A percentile compares a stretch with the other conserved stretches of the same genome.
Conservation (phyloP, 371 early-diverging fungal genomes). For the Dentiscutata heterogama region DNA sequence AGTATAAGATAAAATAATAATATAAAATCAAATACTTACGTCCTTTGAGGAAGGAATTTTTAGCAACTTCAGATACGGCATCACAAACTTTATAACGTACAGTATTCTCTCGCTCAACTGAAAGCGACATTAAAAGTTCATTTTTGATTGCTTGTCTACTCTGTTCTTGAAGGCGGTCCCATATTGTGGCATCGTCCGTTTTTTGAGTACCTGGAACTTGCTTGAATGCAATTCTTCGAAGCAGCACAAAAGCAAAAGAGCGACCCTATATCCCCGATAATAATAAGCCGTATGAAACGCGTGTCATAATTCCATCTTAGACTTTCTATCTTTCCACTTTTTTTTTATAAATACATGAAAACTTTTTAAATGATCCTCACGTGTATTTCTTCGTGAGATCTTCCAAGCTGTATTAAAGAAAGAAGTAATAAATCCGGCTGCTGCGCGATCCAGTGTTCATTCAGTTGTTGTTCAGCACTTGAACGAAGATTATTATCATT, state of each 20-base stretch:
- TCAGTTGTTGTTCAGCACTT: slow-evolving; percentile 77
- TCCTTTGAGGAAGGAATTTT: slow-evolving; percentile 70
- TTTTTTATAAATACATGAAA: background rate
- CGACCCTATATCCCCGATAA: slow-evolving; percentile 69
- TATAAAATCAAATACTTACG: slow-evolving; percentile 58
- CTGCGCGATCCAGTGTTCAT: slow-evolving; percentile 76
- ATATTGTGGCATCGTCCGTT: slow-evolving; percentile 67
- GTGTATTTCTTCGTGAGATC: slow-evolving; percentile 58
- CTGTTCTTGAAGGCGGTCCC: slow-evolving; percentile 73
- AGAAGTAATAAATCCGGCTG: slow-evolving; percentile 75
- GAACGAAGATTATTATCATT: slow-evolving; percentile 71
- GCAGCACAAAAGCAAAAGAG: slow-evolving; percentile 86
- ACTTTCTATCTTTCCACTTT: background rate
- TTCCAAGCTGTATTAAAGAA: slow-evolving; percentile 73
- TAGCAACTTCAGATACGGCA: slow-evolving; percentile 88
- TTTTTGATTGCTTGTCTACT: slow-evolving; percentile 74
- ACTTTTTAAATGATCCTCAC: slow-evolving; percentile 12
- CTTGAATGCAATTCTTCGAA: slow-evolving; percentile 89
- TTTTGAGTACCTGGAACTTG: slow-evolving; percentile 61
- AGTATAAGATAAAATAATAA: background rate
- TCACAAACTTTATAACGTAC: slow-evolving; percentile 93
- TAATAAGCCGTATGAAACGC: slow-evolving; percentile 16
- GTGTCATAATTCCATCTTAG: background rate
- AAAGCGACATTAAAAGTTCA: slow-evolving; percentile 80
- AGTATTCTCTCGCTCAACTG: slow-evolving; percentile 73